Percentiles rank a stretch among this genome's conserved stretches.
Evolutionary conservation across 345 rosid genomes (phyloP).

Genomic region (Camelina hispida): DNA sequence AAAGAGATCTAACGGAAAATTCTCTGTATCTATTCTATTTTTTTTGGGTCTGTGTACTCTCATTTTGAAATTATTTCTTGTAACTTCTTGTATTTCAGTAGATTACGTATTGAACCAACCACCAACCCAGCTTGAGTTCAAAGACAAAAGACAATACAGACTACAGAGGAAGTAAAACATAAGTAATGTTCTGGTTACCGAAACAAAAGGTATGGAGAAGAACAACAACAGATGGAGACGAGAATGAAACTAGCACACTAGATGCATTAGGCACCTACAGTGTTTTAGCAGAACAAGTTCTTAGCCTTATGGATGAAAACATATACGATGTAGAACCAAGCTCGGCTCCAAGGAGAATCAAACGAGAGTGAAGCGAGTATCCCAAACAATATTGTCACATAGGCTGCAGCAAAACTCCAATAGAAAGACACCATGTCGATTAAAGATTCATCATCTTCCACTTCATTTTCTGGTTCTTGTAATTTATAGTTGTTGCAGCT

Average conservation of each 20-base stretch:
- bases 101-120: too few species aligned
- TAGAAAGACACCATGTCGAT: not conserved
- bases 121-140: not conserved
- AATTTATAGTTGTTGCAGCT: not conserved
- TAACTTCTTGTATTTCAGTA: too few species aligned
- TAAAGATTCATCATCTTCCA: not conserved
- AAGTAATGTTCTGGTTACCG: too few species aligned
- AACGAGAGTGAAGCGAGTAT: not conserved
- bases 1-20: not conserved
- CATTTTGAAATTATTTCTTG: slow-evolving; percentile 7
- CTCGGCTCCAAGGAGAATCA: slow-evolving; percentile 17
- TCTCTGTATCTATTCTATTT: not conserved
- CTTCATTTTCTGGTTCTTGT: not conserved
- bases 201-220: too few species aligned
- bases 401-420: not conserved
- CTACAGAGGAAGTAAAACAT: too few species aligned
- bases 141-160: not conserved
- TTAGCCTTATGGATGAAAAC: not conserved
- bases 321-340: slow-evolving; percentile 2
- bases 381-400: not conserved
- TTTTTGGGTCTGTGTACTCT: not conserved
- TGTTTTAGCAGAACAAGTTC: not conserved
- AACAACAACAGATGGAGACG: not conserved
- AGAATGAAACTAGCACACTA: not conserved
- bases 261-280: not conserved